phyloP scores from a whole-genome alignment of 495 filamentous ascomycete species.

The Annulohypoxylon moriforme region DNA sequence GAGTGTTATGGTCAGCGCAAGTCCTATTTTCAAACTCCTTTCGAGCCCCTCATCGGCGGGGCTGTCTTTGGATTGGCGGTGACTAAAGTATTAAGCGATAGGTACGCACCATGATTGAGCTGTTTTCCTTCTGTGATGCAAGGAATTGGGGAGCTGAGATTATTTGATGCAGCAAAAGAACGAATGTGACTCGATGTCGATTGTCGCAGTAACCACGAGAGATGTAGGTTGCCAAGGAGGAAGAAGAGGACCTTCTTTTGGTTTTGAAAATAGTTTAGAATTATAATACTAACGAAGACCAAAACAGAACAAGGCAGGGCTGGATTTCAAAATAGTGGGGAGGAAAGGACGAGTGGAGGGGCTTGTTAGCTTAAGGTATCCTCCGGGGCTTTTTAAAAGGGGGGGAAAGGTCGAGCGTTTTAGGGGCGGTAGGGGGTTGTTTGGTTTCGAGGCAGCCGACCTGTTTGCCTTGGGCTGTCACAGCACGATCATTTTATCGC shows the following conservation, averaged over 20 bases:
- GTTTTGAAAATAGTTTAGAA: constrained; percentile 33
- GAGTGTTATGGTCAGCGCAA: constrained; percentile 39
- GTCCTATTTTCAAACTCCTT: constrained; percentile 36
- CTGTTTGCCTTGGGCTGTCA: constrained; percentile 16
- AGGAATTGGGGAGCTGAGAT: constrained; percentile 6
- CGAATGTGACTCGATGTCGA: constrained; percentile 31
- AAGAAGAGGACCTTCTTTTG: constrained; percentile 24
- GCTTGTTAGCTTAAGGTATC: constrained; percentile 6
- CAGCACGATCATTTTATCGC: neutral
- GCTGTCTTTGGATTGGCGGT: constrained; percentile 37
- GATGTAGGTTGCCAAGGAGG: constrained; percentile 37
- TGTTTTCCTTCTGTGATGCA: constrained; percentile 14
- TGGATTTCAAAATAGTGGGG: constrained; percentile 44
- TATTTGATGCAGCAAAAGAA: constrained; percentile 27
- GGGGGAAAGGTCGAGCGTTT: neutral
- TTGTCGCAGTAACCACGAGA: constrained; percentile 31
- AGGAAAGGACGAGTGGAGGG: constrained; percentile 33
- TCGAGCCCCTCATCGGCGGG: constrained; percentile 45
- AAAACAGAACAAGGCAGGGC: constrained; percentile 39
- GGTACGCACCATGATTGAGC: constrained; percentile 39
- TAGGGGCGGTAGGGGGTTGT: neutral
- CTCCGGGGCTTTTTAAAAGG: constrained; percentile 6
- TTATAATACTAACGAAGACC: constrained; percentile 28
- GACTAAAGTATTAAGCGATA: constrained; percentile 14
- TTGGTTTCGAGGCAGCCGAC: constrained; percentile 17